These are phyloP conservation scores for Salix brachista DNA, from an alignment of 345 rosid species.

Conservation along the genomic window DNA sequence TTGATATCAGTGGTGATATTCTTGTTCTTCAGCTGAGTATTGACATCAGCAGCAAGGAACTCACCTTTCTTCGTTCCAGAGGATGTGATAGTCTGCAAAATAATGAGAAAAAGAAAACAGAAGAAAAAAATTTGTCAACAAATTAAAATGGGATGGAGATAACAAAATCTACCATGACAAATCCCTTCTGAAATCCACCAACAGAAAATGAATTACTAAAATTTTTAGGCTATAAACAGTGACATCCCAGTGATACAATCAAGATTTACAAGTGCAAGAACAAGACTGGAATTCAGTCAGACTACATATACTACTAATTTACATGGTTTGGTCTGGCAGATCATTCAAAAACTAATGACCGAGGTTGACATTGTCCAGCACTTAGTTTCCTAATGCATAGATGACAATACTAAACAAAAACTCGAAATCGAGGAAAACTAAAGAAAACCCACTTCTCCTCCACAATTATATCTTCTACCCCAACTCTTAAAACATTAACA, in stretches of 20 bases:
- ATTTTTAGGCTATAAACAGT: not conserved
- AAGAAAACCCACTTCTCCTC: not conserved
- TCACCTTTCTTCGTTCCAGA: conserved; percentile 75
- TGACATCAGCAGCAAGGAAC: conserved; percentile 70
- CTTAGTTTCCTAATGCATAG: not conserved
- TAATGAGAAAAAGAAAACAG: too few species aligned
- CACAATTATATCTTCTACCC: not conserved
- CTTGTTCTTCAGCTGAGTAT: conserved; percentile 84
- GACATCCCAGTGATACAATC: not conserved
- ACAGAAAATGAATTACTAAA: not conserved
- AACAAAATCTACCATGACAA: not conserved
- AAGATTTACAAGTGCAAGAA: not conserved
- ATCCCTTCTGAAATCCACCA: not conserved
- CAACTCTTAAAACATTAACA: not conserved
- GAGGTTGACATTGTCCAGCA: not conserved
- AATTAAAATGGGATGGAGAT: not conserved
- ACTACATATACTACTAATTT: too few species aligned
- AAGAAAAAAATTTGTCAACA: not conserved
- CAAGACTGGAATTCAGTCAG: not conserved
- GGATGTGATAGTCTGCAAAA: conserved; percentile 63
- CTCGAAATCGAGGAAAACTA: not conserved
- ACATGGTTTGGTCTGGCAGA: not conserved
- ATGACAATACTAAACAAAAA: too few species aligned
- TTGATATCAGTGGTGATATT: conserved; percentile 83
- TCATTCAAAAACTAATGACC: not conserved